Evolutionary conservation across 2,329 filamentous ascomycete species (phyloP).

Genomic region (Colletotrichum plurivorum): DNA sequence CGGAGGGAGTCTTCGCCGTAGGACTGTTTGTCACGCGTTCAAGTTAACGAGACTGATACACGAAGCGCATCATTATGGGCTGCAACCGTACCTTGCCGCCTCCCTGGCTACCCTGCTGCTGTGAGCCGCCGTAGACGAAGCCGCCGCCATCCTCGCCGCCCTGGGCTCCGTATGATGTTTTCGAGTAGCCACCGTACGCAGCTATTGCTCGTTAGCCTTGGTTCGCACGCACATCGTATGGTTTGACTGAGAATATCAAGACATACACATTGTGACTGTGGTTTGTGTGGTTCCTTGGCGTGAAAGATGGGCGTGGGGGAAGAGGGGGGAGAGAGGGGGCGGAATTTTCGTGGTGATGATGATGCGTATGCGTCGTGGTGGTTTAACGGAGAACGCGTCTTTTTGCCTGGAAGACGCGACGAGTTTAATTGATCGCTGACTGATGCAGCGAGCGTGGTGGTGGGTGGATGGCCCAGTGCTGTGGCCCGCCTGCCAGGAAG

Average conservation of each 20-base stretch:
- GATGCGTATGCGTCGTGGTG: slow-evolving; percentile 20
- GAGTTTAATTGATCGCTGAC: slow-evolving; percentile 36
- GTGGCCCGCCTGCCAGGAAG: background rate
- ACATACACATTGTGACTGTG: slow-evolving; percentile 18
- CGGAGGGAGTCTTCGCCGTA: slow-evolving; percentile 89
- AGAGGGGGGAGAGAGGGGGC: background rate
- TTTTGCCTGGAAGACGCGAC: slow-evolving; percentile 34
- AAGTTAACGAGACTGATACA: background rate
- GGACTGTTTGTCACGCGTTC: slow-evolving; percentile 53
- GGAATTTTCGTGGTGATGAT: slow-evolving; percentile 14
- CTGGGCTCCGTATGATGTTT: slow-evolving; percentile 65
- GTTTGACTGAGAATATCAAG: no score
- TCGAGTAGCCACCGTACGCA: slow-evolving; percentile 61
- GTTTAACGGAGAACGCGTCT: slow-evolving; percentile 41
- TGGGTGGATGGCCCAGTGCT: background rate
- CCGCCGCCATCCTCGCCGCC: slow-evolving; percentile 74
- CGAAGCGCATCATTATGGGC: background rate
- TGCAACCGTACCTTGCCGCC: slow-evolving; percentile 58
- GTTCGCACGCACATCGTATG: no score
- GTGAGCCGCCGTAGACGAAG: slow-evolving; percentile 72
- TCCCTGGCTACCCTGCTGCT: slow-evolving; percentile 69
- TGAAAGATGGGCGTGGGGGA: background rate
- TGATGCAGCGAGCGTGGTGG: background rate
- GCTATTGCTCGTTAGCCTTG: slow-evolving; percentile 47
- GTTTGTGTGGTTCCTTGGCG: background rate